Percentiles rank a stretch among this genome's conserved stretches.
phyloP scores from a whole-genome alignment of 2,329 filamentous ascomycete species.

The Grosmannia penicillata region DNA sequence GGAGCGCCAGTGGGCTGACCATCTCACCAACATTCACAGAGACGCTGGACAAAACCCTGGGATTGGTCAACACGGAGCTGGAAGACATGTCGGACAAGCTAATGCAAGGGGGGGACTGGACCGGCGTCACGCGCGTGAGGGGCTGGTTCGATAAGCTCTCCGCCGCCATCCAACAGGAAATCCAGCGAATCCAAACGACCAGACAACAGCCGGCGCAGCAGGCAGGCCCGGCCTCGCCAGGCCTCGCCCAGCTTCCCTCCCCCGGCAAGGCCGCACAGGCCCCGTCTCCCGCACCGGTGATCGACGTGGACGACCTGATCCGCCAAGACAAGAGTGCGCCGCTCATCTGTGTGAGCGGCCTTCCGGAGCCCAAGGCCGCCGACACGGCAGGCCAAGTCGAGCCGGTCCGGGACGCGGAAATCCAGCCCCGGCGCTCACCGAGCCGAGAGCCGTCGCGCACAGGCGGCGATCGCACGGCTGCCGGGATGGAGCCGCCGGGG shows the following conservation, averaged over 20 bases:
- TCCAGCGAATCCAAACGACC: slow-evolving; percentile 1
- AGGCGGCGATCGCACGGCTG: neutral
- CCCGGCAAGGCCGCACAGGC: no score
- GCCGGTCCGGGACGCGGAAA: neutral
- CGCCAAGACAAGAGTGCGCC: neutral
- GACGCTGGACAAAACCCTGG: slow-evolving; percentile 7
- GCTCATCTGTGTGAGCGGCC: no score
- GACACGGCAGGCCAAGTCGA: neutral
- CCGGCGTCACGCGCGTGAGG: slow-evolving; percentile 2
- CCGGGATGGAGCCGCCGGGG: neutral
- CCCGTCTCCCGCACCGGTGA: neutral
- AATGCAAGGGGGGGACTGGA: slow-evolving; percentile 10
- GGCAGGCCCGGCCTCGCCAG: no score
- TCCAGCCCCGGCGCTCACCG: slow-evolving; percentile 1
- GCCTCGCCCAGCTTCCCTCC: no score
- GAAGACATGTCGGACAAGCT: slow-evolving; percentile 10
- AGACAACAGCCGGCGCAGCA: no score
- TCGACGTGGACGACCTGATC: slow-evolving; percentile 1
- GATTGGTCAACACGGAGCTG: slow-evolving; percentile 6
- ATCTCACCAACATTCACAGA: slow-evolving; percentile 4
- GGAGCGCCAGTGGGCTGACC: neutral
- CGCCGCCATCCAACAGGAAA: slow-evolving; percentile 1
- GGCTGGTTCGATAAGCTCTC: slow-evolving; percentile 5
- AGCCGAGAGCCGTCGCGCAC: neutral
- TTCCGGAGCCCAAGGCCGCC: no score